Conservation (phyloP, 148 eudicot genomes). For the Dianthus caryophyllus region DNA sequence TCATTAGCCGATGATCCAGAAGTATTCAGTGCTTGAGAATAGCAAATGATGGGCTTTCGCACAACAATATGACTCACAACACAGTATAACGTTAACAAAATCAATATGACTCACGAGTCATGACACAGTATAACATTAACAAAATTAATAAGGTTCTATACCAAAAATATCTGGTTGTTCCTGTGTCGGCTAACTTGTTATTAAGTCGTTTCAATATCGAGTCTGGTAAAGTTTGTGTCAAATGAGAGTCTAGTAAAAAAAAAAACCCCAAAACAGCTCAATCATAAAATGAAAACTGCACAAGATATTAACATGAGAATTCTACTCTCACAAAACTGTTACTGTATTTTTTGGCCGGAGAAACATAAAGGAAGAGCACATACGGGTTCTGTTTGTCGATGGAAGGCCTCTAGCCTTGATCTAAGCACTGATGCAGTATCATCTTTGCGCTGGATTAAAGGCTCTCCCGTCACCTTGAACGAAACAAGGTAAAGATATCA, state of each 20-base stretch:
- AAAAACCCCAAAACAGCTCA: background rate
- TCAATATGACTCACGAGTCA: background rate
- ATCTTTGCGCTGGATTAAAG: conserved; percentile 92
- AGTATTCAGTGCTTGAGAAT: background rate
- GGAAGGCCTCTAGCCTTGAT: conserved; percentile 88
- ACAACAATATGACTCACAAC: too few relatives aligned
- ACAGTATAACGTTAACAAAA: too few relatives aligned
- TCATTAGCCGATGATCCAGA: background rate
- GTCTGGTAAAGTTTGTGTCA: background rate
- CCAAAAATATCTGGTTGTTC: background rate
- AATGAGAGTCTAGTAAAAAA: background rate
- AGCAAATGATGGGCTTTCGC: background rate
- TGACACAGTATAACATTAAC: background rate
- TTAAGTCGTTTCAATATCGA: background rate
- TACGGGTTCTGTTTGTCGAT: conserved; percentile 69
- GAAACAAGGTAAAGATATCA: conserved; percentile 10
- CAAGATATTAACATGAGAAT: background rate
- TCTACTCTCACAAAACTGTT: background rate
- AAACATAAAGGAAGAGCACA: conserved; percentile 8
- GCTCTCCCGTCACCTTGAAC: conserved; percentile 84
- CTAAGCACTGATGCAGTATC: conserved; percentile 87
- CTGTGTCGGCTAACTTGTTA: too few relatives aligned
- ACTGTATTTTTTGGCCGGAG: background rate
- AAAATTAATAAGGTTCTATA: background rate
- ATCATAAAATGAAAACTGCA: background rate